phyloP scores from a whole-genome alignment of 495 filamentous ascomycete species.

The Pyronema omphalodes region DNA sequence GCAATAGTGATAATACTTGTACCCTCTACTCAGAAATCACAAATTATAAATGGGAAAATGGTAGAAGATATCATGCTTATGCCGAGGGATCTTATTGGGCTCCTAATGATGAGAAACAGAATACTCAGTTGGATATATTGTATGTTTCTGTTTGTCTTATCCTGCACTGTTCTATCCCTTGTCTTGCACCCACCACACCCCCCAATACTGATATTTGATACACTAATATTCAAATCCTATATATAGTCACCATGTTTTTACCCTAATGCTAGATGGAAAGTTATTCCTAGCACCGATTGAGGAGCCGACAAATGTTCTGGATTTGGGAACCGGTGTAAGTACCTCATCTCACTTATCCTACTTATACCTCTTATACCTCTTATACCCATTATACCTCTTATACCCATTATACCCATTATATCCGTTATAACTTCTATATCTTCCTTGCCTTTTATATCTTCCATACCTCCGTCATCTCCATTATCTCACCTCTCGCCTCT shows the following conservation, averaged over 20 bases:
- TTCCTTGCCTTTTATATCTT: no score
- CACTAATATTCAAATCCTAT: no score
- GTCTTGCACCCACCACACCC: no score
- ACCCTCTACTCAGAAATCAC: conserved; percentile 29
- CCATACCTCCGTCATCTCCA: no score
- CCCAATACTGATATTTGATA: no score
- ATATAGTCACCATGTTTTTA: conserved; percentile 32
- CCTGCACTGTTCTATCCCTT: no score
- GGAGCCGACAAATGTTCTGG: conserved; percentile 42
- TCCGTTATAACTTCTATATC: no score
- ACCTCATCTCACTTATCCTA: no score
- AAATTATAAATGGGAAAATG: conserved; percentile 34
- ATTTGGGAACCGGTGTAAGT: conserved; percentile 43
- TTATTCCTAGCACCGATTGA: conserved; percentile 41
- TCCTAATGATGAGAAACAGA: conserved; percentile 39
- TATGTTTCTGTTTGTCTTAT: conserved; percentile 24
- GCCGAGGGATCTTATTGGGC: conserved; percentile 35
- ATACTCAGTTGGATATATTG: conserved; percentile 31
- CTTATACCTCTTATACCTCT: no score
- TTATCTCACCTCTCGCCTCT: no score
- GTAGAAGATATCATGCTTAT: conserved; percentile 38
- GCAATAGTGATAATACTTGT: conserved; percentile 14
- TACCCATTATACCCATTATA: no score
- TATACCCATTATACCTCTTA: no score
- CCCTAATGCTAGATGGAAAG: conserved; percentile 36